Evolutionary conservation across 257 asterid species (phyloP).

Genomic region (Hygrophila difformis): DNA sequence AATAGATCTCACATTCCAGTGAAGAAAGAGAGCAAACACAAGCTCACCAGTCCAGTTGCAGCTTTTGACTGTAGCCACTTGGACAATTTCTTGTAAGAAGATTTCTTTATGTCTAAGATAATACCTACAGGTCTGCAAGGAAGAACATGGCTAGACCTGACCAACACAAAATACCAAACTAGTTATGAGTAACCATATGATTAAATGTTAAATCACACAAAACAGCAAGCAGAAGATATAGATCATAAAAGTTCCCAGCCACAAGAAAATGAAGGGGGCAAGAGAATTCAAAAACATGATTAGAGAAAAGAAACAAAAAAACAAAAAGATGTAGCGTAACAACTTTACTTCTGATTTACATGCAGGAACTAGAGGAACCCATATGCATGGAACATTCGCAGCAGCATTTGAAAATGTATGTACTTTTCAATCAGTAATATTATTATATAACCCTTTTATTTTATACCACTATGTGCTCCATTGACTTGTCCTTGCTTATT

Average conservation of each 20-base stretch:
- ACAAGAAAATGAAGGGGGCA: neutral
- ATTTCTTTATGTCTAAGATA: slow-evolving; percentile 77
- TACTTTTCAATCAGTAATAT: too few species aligned
- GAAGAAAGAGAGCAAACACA: slow-evolving; percentile 2
- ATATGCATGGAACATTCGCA: too few species aligned
- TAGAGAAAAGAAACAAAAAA: too few species aligned
- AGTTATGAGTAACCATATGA: neutral
- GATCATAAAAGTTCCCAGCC: neutral
- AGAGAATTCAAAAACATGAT: neutral
- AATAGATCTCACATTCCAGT: slow-evolving; percentile 1
- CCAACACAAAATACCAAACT: slow-evolving; percentile 16
- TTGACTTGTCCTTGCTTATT: too few species aligned
- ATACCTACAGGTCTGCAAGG: slow-evolving; percentile 85
- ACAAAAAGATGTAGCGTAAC: too few species aligned
- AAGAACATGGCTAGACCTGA: slow-evolving; percentile 88
- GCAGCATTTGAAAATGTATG: neutral
- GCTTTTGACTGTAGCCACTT: slow-evolving; percentile 92
- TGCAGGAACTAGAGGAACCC: too few species aligned
- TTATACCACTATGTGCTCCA: too few species aligned
- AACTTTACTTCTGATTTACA: too few species aligned
- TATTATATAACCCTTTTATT: too few species aligned
- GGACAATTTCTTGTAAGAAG: slow-evolving; percentile 88
- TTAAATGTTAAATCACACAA: neutral
- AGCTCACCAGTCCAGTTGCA: slow-evolving; percentile 57
- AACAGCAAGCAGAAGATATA: slow-evolving; percentile 8